Percentiles rank a stretch among this genome's conserved stretches.
phyloP scores from a whole-genome alignment of 2,329 filamentous ascomycete genomes.

The Xylaria arbuscula region DNA sequence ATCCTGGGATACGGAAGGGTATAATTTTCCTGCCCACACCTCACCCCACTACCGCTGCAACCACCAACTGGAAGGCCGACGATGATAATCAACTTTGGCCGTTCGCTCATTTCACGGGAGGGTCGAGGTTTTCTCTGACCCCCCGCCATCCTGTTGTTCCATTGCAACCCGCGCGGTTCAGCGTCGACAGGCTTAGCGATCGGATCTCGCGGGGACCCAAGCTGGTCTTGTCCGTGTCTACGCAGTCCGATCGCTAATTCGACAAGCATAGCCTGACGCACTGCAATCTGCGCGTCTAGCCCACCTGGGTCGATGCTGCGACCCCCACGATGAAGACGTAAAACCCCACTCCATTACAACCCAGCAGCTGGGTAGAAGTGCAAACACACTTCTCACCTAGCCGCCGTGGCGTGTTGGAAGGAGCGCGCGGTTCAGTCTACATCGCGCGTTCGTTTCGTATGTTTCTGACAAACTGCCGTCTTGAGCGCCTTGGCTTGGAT shows the following conservation, averaged over 20 bases:
- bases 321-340: conserved; percentile 54
- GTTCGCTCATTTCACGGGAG: conserved; percentile 41
- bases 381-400: conserved; percentile 9
- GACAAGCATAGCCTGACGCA: conserved; percentile 31
- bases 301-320: conserved; percentile 67
- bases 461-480: conserved; percentile 43
- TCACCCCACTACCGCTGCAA: conserved; percentile 17
- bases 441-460: conserved; percentile 50
- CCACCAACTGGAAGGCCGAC: conserved; percentile 33
- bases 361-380: conserved; percentile 5
- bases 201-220: conserved; percentile 48
- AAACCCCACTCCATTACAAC: conserved; percentile 26
- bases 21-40: not conserved
- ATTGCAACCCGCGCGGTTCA: conserved; percentile 50
- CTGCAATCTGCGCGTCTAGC: conserved; percentile 47
- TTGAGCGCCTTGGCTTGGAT: conserved; percentile 40
- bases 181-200: conserved; percentile 35
- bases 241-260: conserved; percentile 15
- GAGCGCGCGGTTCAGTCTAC: conserved; percentile 27
- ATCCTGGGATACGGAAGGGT: conserved; percentile 28
- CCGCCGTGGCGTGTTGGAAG: conserved; percentile 10
- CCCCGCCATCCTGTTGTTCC: conserved; percentile 45
- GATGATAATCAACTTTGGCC: conserved; percentile 36
- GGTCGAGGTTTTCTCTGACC: not conserved
- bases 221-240: conserved; percentile 57